phyloP scores from a whole-genome alignment of 306 rosid genomes.

The Cucurbita pepo region DNA sequence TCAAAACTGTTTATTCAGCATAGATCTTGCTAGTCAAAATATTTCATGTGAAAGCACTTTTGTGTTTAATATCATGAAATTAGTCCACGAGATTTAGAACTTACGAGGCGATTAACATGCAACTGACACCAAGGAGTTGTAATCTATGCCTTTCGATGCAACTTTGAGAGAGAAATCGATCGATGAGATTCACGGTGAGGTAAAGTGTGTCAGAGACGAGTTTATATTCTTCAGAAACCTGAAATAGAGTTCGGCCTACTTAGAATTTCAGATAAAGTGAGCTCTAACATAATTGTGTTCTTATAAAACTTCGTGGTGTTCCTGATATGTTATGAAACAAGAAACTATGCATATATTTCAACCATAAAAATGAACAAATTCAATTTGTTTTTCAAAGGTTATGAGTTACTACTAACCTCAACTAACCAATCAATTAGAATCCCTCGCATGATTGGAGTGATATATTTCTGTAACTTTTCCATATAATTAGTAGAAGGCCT shows the following conservation, averaged over 20 bases:
- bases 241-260: conserved; percentile 12
- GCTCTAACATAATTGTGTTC: not conserved
- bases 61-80: not conserved
- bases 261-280: conserved; percentile 3
- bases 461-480: conserved; percentile 53
- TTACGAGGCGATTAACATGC: conserved; percentile 92
- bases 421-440: conserved; percentile 85
- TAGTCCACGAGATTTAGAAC: conserved; percentile 12
- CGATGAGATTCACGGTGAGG: conserved; percentile 81
- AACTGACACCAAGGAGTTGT: conserved; percentile 74
- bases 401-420: conserved; percentile 39
- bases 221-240: conserved; percentile 85
- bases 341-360: not conserved
- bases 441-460: conserved; percentile 67
- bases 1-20: not conserved
- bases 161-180: conserved; percentile 63
- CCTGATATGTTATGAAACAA: not conserved
- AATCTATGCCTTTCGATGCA: conserved; percentile 48
- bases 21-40: not conserved
- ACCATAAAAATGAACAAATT: not conserved
- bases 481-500: conserved; percentile 48
- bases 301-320: not conserved
- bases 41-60: not conserved
- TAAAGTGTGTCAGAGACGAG: conserved; percentile 84
- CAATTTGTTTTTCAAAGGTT: not conserved